Evolutionary conservation across 345 rosid genomes (phyloP).

Genomic region (Gossypium rotundifolium): DNA sequence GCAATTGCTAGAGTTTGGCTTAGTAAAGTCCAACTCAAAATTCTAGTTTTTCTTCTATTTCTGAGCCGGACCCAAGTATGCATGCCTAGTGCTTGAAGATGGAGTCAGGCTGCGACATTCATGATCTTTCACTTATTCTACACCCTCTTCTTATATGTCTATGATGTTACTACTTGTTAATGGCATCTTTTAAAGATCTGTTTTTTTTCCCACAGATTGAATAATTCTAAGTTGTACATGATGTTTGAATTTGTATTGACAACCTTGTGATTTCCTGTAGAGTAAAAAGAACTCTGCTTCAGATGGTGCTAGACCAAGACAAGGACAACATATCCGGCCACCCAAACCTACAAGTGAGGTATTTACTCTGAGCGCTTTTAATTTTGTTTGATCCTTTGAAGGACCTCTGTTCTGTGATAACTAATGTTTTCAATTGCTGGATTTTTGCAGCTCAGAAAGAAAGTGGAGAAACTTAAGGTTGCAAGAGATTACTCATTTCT

Average conservation of each 20-base stretch:
- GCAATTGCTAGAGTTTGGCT: neutral
- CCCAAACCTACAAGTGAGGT: slow-evolving; percentile 54
- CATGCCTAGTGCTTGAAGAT: neutral
- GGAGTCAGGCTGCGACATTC: neutral
- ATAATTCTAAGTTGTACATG: neutral
- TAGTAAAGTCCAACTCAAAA: neutral
- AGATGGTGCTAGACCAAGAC: slow-evolving; percentile 29
- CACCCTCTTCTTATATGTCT: no score
- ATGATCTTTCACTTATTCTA: neutral
- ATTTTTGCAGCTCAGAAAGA: slow-evolving; percentile 39
- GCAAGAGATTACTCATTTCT: slow-evolving; percentile 91
- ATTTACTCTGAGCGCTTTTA: neutral
- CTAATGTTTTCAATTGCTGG: slow-evolving; percentile 1
- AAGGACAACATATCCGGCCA: slow-evolving; percentile 22
- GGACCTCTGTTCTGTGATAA: slow-evolving; percentile 3
- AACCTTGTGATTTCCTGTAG: slow-evolving; percentile 37
- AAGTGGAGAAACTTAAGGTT: slow-evolving; percentile 65
- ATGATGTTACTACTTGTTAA: neutral
- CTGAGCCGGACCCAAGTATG: neutral
- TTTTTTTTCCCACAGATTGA: neutral
- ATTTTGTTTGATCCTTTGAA: neutral
- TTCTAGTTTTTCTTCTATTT: neutral
- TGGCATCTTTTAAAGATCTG: neutral
- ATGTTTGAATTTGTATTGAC: neutral
- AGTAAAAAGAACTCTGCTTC: slow-evolving; percentile 43